These are phyloP conservation scores for Pugionium dolabratum DNA, from an alignment of 345 rosid genomes.

Conservation along the genomic window DNA sequence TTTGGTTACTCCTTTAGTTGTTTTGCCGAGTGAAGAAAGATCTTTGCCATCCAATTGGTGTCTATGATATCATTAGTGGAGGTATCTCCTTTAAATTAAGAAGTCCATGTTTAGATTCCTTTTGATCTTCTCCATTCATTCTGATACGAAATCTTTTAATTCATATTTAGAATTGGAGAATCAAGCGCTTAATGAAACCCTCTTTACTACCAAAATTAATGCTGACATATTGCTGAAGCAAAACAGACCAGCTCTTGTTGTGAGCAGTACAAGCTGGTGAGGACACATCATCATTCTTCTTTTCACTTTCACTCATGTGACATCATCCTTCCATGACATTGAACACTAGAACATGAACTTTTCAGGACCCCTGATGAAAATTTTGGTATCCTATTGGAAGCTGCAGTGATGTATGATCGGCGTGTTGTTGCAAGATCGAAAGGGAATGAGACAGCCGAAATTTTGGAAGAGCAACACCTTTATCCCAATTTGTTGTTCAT, in stretches of 20 bases:
- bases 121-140: constrained; percentile 19
- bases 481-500: constrained; percentile 83
- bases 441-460: constrained; percentile 63
- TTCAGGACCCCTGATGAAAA: constrained; percentile 98
- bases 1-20: constrained; percentile 52
- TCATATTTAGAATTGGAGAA: constrained; percentile 41
- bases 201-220: constrained; percentile 54
- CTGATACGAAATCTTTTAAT: constrained; percentile 10
- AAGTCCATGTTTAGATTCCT: constrained; percentile 17
- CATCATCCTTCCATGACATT: constrained; percentile 9
- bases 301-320: constrained; percentile 20
- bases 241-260: constrained; percentile 87
- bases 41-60: constrained; percentile 54
- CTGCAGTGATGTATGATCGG: constrained; percentile 94
- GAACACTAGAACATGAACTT: constrained; percentile 26
- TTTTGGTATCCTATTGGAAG: constrained; percentile 91
- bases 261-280: constrained; percentile 99
- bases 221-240: constrained; percentile 52
- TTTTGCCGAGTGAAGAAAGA: constrained; percentile 71
- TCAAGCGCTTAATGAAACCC: constrained; percentile 50
- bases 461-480: constrained; percentile 49
- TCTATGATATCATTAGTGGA: constrained; percentile 59
- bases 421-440: constrained; percentile 80
- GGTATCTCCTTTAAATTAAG: constrained; percentile 48
- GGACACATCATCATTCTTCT: constrained; percentile 34